Evolutionary conservation across 1,284 basidiomycete species (phyloP).

Genomic region (Trichosporon faecale): DNA sequence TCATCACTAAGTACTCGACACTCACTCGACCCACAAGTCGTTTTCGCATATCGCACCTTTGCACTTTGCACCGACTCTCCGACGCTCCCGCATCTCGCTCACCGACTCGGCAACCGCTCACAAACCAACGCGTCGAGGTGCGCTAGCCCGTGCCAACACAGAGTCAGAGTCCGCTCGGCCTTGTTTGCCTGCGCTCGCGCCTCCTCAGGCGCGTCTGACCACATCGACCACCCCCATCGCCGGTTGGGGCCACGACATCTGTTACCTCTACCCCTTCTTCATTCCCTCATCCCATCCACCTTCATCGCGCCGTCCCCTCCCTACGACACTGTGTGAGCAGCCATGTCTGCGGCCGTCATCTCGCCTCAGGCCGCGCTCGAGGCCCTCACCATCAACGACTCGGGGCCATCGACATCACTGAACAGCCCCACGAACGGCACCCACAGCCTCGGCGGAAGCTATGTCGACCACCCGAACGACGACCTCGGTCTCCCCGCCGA

Average conservation of each 20-base stretch:
- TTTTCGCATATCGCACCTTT: neutral
- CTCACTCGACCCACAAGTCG: neutral
- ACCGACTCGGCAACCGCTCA: neutral
- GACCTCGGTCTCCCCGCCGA: constrained; percentile 19
- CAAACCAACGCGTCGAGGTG: constrained; percentile 6
- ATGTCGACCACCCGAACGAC: constrained; percentile 17
- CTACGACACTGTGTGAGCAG: neutral
- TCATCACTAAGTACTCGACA: too few relatives aligned
- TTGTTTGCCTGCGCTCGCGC: constrained; percentile 9
- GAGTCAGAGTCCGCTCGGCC: constrained; percentile 10
- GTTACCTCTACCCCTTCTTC: constrained; percentile 4
- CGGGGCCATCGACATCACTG: constrained; percentile 1
- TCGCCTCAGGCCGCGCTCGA: constrained; percentile 30
- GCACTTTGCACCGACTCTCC: neutral
- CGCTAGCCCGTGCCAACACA: constrained; percentile 10
- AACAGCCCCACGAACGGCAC: constrained; percentile 7
- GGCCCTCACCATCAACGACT: constrained; percentile 18
- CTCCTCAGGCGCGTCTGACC: constrained; percentile 8
- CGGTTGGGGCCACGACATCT: neutral
- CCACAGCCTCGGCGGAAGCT: constrained; percentile 6
- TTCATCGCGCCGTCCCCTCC: neutral
- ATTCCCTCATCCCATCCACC: neutral
- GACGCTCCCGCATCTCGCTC: too few relatives aligned
- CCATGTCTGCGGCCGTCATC: constrained; percentile 19
- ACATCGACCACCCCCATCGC: neutral